A percentile compares a stretch with the other conserved stretches of the same genome.
phyloP scores from a whole-genome alignment of 768 basidiomycete species.

The Mycena leptocephala region DNA sequence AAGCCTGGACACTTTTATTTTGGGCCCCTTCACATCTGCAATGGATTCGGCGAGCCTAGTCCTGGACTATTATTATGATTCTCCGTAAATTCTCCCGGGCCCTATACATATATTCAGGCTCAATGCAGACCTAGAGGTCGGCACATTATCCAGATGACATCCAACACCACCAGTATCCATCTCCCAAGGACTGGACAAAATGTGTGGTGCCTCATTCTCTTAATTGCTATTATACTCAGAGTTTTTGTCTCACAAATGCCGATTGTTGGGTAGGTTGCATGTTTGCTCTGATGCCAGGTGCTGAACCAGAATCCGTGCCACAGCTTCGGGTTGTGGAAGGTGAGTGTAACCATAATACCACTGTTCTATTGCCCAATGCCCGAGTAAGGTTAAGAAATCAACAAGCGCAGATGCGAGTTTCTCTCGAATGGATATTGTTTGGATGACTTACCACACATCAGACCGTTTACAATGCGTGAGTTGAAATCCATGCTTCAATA shows the following conservation, averaged over 20 bases:
- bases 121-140: too few species aligned
- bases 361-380: slow-evolving; percentile 47
- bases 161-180: slow-evolving; percentile 67
- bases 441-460: slow-evolving; percentile 41
- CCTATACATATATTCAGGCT: too few species aligned
- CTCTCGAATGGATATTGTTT: background rate
- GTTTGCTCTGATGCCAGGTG: background rate
- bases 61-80: too few species aligned
- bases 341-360: slow-evolving; percentile 41
- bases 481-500: background rate
- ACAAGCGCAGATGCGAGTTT: slow-evolving; percentile 73
- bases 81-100: too few species aligned
- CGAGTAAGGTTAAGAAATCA: slow-evolving; percentile 67
- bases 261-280: slow-evolving; percentile 71
- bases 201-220: too few species aligned
- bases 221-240: too few species aligned
- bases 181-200: slow-evolving; percentile 74
- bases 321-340: slow-evolving; percentile 86
- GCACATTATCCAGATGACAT: too few species aligned
- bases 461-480: slow-evolving; percentile 82
- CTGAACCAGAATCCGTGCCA: background rate
- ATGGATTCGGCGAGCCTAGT: too few species aligned
- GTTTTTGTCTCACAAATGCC: too few species aligned
- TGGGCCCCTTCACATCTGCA: too few species aligned
- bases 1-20: too few species aligned